Conservation (phyloP, 2,329 filamentous ascomycete species). For the Leptographium radiaticola region DNA sequence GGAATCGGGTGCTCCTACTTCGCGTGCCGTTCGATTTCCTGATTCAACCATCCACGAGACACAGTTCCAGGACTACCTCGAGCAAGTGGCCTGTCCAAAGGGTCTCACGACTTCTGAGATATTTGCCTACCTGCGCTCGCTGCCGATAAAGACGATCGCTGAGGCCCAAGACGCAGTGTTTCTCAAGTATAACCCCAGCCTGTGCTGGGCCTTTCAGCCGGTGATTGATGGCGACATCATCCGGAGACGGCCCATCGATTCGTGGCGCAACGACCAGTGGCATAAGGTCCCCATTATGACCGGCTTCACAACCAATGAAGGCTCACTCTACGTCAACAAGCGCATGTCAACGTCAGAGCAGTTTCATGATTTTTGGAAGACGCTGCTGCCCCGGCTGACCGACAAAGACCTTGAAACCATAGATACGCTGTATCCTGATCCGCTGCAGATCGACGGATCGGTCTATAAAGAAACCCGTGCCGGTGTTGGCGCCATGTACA, state of each 20-base stretch:
- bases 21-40: slow-evolving; percentile 24
- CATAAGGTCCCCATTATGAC: slow-evolving; percentile 25
- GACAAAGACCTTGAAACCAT: slow-evolving; percentile 21
- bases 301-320: slow-evolving; percentile 29
- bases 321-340: slow-evolving; percentile 26
- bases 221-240: slow-evolving; percentile 27
- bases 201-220: slow-evolving; percentile 39
- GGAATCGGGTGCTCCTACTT: slow-evolving; percentile 25
- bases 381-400: slow-evolving; percentile 23
- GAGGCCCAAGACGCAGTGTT: slow-evolving; percentile 21
- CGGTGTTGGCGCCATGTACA: slow-evolving; percentile 28
- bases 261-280: slow-evolving; percentile 15
- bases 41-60: slow-evolving; percentile 35
- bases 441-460: slow-evolving; percentile 17
- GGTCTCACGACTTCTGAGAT: slow-evolving; percentile 28
- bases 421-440: slow-evolving; percentile 27
- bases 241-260: slow-evolving; percentile 14
- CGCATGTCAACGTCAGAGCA: slow-evolving; percentile 18
- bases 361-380: slow-evolving; percentile 25
- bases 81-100: slow-evolving; percentile 30
- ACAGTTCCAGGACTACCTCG: slow-evolving; percentile 32
- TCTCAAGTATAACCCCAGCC: slow-evolving; percentile 19
- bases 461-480: slow-evolving; percentile 23
- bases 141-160: slow-evolving; percentile 18
- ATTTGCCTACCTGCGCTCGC: slow-evolving; percentile 27